Evolutionary conservation across 2,329 filamentous ascomycete genomes (phyloP), one percentile per base, ranked within the genome.

Genomic region (Chrysoporthe puriensis): DNA sequence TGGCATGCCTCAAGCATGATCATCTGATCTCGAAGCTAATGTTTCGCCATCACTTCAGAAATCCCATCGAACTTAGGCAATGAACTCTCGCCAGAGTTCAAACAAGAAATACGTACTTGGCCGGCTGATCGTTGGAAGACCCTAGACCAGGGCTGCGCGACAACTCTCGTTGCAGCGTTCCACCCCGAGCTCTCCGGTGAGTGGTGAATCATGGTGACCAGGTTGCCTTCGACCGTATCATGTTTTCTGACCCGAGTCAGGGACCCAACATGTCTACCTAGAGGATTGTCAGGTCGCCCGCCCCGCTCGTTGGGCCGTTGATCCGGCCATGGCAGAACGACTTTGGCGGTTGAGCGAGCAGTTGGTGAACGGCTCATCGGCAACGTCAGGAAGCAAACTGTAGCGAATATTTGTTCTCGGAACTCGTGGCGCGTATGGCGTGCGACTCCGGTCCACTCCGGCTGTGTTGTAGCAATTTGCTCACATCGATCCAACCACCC

Each of bases 141-240:
- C 16, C 69, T 78, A 43, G 78, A 81, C 71, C 78, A 82, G 72
- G 81, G 81, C 5, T 78, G 77, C 63, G 75, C 79, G 11, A 82
- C 81, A 0, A 79, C 76, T 42, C 71, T 84, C 13, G 77, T 79
- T 18, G 81, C 82, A 7, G 81, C 79, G 8, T 75, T 84, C 43
- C 81, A 83, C 71, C 57, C 69, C 21, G 50, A 44, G 34, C 46
- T 70, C n/a, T 46, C 62, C 8, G 54, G 48, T 56, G 40, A 56
- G 62, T 43, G 50, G 11, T 58, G 40, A 42, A 3, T 36, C 34
- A 48, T 46, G 9, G 16, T 26, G 14, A 8, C 43, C 3, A 44
- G n/a, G 40, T 43, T 16, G 52, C 52, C 50, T 34, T 56, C n/a
- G 5, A 11, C 5, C 42, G 18, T 18, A 13, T 0, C 8, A 56